Base-by-base conservation (phyloP, 2,329 filamentous ascomycete species). In the Paracoccidioides brasiliensis region DNA sequence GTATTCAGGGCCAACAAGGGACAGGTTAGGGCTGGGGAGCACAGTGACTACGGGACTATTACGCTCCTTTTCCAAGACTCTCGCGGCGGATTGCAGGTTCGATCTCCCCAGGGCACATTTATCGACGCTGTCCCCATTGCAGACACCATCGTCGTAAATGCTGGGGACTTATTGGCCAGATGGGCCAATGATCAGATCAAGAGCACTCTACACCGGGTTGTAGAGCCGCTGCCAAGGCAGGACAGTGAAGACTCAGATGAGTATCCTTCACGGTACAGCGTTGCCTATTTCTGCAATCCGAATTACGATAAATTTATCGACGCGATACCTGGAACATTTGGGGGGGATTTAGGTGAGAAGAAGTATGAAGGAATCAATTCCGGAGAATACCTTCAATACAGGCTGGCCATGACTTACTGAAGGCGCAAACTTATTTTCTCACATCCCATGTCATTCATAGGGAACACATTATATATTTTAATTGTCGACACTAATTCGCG, bases 141-240 rank as follows among this genome's bases (percentile, higher is more conserved):
- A 40, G 84, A 83, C 55, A 90, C 88, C 0, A 85, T 93, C 43
- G 88, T 96, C 9, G 80, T 95, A 60, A 96, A 96, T 65, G 90
- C 90, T 0, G 90, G 90, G 1, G 90, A 96, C 67, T 68, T 96
- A 62, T 74, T 96, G 52, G 85, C 88, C 1, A 78, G 90, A 53
- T 95, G 90, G 90, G 88, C 86, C 60, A 96, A 96, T 66, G 88
- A 94, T 65, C 86, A 81, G 4, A 95, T 96, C 72, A 90, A 86
- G 73, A 91, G 86, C 66, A 96, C 90, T 3, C 81, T 90, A 58
- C 90, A 96, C 70, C 82, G 90, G 9, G 90, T 96, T 0, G 87
- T 96, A 4, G 87, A 95, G 72, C 90, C 90, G 1, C 86, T 88
- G 0, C 64, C 67, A 4, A 68, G 67, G 9, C 67, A 71, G 0